Base-by-base conservation (phyloP, 306 rosid genomes). In the Vigna trinervia region DNA sequence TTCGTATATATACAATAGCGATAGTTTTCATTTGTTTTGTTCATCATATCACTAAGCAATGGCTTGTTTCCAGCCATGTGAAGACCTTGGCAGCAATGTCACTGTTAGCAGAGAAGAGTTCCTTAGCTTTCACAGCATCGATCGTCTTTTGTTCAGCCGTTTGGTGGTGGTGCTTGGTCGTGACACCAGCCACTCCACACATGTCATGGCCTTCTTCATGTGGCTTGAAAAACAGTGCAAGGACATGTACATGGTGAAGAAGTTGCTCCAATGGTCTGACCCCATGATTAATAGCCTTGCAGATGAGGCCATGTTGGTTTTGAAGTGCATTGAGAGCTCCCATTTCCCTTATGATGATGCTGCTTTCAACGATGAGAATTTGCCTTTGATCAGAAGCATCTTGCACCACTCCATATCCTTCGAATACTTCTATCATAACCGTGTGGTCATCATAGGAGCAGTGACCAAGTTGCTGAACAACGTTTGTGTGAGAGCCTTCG, bases 201-300 rank as follows among this genome's bases (percentile, higher is more conserved):
- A 81, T 1, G 77, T 91, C 17, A 87, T 91, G 91, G 89, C 88
- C 2, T 76, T 93, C 15, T 74, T 92, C 82, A 30, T 93, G 62
- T 93, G 97, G 95, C 73, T 89, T 0, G 98, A 93, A 34, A 77
- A 64, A 0, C 32, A 17, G 0, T 71, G 61, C 4, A 57, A 51
- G 3, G 74, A 85, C 26, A 62, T 20, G 15, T 71, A 58, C 45
- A 13, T 81, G 17, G 57, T 90, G 0, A 4, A 65, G 26, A 87
- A 80, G 39, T 19, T 89, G 8, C 65, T 83, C 9, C 41, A 41
- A 0, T 84, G 90, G 23, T 85, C 93, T 0, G 72, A 88, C 22
- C 1, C 12, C 0, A 56, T 76, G 5, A 66, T 93, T 0, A 39
- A 30, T 5, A 81, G 43, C 5, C 67, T 93, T 0, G 86, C 78